Evolutionary conservation across 495 filamentous ascomycete genomes (phyloP), one percentile per base, ranked within the genome.

Genomic region (Podospora pseudopauciseta): DNA sequence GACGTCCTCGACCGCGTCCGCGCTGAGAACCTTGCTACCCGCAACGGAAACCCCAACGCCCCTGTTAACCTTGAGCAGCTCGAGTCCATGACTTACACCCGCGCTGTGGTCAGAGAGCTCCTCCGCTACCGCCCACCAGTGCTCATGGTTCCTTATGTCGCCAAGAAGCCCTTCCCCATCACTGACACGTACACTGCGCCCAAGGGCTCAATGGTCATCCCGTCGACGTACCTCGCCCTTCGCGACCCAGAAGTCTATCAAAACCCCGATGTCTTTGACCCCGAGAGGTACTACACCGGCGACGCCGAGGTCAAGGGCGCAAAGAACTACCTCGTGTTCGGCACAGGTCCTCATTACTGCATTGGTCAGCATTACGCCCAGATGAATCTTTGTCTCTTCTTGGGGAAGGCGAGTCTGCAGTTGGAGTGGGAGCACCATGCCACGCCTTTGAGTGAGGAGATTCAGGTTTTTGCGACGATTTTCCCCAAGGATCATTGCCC

Each of bases 241-340:
- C 94, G 96, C 72, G 95, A 99, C 75, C 91, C 93, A 62, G 94
- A 98, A 68, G 91, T 92, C 32, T 99, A 98, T 76, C 86, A 91
- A 57, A 88, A 93, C 69, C 92, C 96, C 4, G 94, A 99, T 76
- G 83, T 85, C 6, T 99, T 92, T 72, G 88, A 93, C 72, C 95
- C 95, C 3, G 95, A 99, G 68, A 88, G 95, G 66, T 99, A 95
- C 88, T 91, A 96, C 75, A 87, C 87, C 15, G 95, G 96, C 66
- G 90, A 90, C 70, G 95, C 95, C 4, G 95, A 97, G 79, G 81
- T 80, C 65, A 88, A 92, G 80, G 92, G 94, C 68, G 84, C 87
- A 69, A 99, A 97, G 89, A 99, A 99, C 82, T 99, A 90, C 86
- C 86, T 99, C 55, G 94, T 99, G 30, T 99, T 99, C 72, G 95